phyloP scores from a whole-genome alignment of 768 basidiomycete species.

The Suillus subluteus region DNA sequence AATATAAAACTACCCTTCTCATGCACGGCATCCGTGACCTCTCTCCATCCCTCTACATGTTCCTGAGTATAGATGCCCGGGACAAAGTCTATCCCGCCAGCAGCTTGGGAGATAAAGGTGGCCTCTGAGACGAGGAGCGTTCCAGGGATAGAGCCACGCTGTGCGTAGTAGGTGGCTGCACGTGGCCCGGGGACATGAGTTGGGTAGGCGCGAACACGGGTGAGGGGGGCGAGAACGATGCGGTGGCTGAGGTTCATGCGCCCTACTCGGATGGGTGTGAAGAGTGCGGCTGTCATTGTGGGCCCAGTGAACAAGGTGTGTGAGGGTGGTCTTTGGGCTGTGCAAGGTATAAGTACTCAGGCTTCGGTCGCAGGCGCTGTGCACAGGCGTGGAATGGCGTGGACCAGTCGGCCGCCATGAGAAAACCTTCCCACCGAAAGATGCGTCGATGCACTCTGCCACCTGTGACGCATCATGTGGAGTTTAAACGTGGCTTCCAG shows the following conservation, averaged over 20 bases:
- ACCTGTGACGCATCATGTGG: neutral
- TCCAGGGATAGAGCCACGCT: slow-evolving; percentile 40
- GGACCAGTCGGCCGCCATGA: neutral
- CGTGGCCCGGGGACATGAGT: slow-evolving; percentile 34
- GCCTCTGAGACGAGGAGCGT: slow-evolving; percentile 51
- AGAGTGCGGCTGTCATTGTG: slow-evolving; percentile 19
- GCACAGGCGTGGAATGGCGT: neutral
- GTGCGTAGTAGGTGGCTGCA: slow-evolving; percentile 41
- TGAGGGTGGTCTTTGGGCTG: too few species aligned
- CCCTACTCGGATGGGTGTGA: slow-evolving; percentile 37
- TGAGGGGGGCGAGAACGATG: slow-evolving; percentile 40
- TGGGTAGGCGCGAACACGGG: slow-evolving; percentile 33
- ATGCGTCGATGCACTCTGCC: neutral
- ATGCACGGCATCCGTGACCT: slow-evolving; percentile 48
- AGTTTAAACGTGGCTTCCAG: neutral
- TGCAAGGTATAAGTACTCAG: neutral
- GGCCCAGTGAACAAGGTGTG: neutral
- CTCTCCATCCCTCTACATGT: slow-evolving; percentile 59
- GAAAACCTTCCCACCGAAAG: neutral
- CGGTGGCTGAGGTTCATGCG: slow-evolving; percentile 36
- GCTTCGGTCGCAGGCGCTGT: neutral
- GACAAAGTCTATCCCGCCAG: slow-evolving; percentile 36
- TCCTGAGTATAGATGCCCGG: slow-evolving; percentile 55
- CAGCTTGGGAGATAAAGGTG: slow-evolving; percentile 38
- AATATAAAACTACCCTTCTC: slow-evolving; percentile 45